Percentiles rank a stretch among this genome's conserved stretches.
Evolutionary conservation across 208 protist genomes (phyloP).

Genomic region (Trypanosoma melophagium): DNA sequence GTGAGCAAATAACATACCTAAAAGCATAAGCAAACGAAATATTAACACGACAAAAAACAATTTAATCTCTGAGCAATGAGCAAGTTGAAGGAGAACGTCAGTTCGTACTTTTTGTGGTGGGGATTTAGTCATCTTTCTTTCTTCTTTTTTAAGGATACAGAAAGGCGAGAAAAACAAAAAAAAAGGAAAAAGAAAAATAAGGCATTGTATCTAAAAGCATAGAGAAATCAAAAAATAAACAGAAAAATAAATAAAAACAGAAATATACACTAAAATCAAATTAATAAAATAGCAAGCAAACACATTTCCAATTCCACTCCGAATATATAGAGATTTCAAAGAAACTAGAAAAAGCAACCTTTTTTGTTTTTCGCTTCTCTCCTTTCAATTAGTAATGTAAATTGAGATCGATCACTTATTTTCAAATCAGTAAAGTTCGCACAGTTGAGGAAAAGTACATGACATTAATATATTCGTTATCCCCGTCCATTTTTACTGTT

Average conservation of each 20-base stretch:
- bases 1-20: conserved; percentile 45
- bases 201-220: not conserved
- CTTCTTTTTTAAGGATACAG: not conserved
- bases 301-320: not conserved
- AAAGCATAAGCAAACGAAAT: conserved; percentile 41
- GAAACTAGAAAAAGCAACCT: conserved; percentile 8
- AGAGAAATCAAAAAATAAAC: conserved; percentile 8
- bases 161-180: not conserved
- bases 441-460: no score
- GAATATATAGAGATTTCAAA: conserved; percentile 9
- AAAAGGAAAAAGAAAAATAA: conserved; percentile 1
- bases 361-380: conserved; percentile 7
- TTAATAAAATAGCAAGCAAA: conserved; percentile 9
- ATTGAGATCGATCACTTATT: no score
- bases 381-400: no score
- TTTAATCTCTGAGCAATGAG: conserved; percentile 36
- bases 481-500: no score
- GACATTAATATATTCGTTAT: no score
- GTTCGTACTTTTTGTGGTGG: not conserved
- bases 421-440: no score
- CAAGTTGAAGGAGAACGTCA: conserved; percentile 37
- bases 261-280: conserved; percentile 7
- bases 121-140: not conserved
- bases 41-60: conserved; percentile 43
- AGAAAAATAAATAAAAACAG: conserved; percentile 3